Conservation (phyloP, 345 rosid species). For the Cardamine occulta region DNA sequence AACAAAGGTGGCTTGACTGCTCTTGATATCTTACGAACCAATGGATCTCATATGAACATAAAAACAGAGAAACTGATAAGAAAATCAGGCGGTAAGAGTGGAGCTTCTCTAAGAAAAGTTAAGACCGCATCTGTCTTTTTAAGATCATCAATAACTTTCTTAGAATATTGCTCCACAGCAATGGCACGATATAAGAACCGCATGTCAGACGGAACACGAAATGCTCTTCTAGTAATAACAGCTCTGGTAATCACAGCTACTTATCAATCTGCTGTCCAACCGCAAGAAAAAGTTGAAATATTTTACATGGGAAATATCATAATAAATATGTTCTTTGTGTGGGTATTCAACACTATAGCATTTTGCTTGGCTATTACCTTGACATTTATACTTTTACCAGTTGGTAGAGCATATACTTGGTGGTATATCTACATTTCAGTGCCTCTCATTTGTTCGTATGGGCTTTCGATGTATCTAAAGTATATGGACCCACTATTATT, state of each 20-base stretch:
- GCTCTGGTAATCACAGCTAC: background rate
- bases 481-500: no score
- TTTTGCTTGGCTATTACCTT: conserved; percentile 4
- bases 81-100: background rate
- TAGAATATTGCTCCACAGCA: background rate
- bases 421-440: background rate
- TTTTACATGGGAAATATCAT: no score
- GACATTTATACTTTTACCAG: conserved; percentile 32
- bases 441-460: conserved; percentile 12
- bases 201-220: background rate
- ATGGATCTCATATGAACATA: background rate
- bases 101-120: background rate
- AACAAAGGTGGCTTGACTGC: background rate
- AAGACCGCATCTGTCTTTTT: background rate
- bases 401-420: conserved; percentile 22
- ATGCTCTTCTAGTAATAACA: conserved; percentile 21
- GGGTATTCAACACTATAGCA: conserved; percentile 20
- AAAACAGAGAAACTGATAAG: background rate
- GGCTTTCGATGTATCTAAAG: background rate
- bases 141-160: background rate
- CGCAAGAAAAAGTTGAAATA: background rate
- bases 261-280: conserved; percentile 5
- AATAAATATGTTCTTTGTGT: no score
- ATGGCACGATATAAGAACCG: background rate
- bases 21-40: conserved; percentile 1